Evolutionary conservation across 768 basidiomycete species (phyloP), one percentile per base, ranked within the genome.

Genomic region (Lactifluus subvellereus): DNA sequence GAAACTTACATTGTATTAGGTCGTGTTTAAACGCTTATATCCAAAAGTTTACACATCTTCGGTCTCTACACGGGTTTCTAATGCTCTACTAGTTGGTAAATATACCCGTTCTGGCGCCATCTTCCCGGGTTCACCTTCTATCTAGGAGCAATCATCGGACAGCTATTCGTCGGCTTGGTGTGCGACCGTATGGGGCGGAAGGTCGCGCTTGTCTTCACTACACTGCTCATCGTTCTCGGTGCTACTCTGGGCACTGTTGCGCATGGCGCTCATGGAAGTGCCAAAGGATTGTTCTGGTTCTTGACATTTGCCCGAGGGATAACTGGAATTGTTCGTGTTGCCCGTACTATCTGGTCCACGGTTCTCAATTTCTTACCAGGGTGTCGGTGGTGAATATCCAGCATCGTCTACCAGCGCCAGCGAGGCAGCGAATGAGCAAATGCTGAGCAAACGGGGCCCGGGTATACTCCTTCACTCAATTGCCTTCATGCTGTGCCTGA

Each of bases 361-460:
- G 52, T 53, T 27, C 51, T 67, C 35, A 59, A 20, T 59, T 8
- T 14, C n/a, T 18, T 56, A 45, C 20, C 59, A 86, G 79, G 88
- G 88, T 62, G 87, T 88, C 13, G 87, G 87, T 40, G 88, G 88
- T 30, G 88, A 90, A 74, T 90, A 91, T 72, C 88, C 88, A 0
- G 86, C 85, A 6, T 86, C 84, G 6, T 85, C 84, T 0, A 84
- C 86, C 0, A 81, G 81, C 47, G 87, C 88, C 5, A 82, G 80
- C 35, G 88, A 90, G 72, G 82, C 87, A 35, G 86, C 88, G 18
- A 89, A 90, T 68, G 87, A 90, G 72, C 83, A 80, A 68, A 82
- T 82, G 73, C 59, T 81, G 33, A 77, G 79, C 66, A 72, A 77
- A 57, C 80, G 88, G 42, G 89, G 89, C 1, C 84, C 85, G 66